Evolutionary conservation across 345 rosid species (phyloP).

Genomic region (Anastatica hierochuntica): DNA sequence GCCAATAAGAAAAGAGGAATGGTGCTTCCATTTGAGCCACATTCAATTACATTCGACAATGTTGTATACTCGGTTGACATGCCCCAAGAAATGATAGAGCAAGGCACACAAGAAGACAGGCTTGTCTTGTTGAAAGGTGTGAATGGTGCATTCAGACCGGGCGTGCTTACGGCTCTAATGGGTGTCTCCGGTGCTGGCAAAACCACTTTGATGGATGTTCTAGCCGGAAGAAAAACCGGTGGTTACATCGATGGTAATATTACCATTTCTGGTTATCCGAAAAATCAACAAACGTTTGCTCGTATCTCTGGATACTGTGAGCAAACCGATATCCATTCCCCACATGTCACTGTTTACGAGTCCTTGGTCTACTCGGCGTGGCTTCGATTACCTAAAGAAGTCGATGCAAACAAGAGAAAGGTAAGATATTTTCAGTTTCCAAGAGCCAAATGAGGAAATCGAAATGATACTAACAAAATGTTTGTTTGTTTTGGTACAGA

Average conservation of each 20-base stretch:
- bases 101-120: conserved; percentile 47
- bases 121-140: conserved; percentile 62
- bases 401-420: conserved; percentile 44
- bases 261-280: conserved; percentile 60
- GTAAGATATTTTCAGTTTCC: conserved; percentile 15
- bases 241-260: conserved; percentile 65
- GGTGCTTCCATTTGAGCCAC: conserved; percentile 74
- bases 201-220: conserved; percentile 81
- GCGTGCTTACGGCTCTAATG: conserved; percentile 76
- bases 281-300: conserved; percentile 76
- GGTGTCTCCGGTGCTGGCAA: conserved; percentile 84
- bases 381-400: conserved; percentile 50
- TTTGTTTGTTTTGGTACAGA: conserved; percentile 31
- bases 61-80: conserved; percentile 58
- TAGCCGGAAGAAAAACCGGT: conserved; percentile 81
- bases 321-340: conserved; percentile 73
- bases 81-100: conserved; percentile 58
- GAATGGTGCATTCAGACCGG: conserved; percentile 77
- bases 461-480: conserved; percentile 2
- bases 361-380: conserved; percentile 71
- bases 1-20: conserved; percentile 43
- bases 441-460: not conserved
- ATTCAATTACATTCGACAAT: conserved; percentile 47
- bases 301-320: conserved; percentile 75
- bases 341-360: conserved; percentile 65